Conservation (phyloP, 2,329 filamentous ascomycete genomes). For the Colletotrichum viniferum region DNA sequence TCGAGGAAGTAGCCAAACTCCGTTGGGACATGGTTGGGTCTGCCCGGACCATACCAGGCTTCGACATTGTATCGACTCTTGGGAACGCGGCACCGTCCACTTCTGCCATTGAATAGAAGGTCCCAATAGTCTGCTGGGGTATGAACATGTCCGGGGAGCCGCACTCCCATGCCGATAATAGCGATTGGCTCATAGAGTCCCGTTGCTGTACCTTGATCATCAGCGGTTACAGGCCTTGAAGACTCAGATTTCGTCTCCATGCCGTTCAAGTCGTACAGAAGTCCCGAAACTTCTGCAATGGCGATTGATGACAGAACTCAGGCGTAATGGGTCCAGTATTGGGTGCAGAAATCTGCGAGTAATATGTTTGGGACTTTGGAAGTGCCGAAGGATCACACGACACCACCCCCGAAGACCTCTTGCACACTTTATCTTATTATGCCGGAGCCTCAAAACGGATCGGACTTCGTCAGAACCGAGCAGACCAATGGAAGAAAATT, state of each 20-base stretch:
- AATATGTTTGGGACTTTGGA: background rate
- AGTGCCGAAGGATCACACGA: background rate
- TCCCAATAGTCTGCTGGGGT: conserved; percentile 33
- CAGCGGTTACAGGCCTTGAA: background rate
- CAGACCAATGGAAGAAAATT: background rate
- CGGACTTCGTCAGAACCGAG: background rate
- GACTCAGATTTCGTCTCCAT: background rate
- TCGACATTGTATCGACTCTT: conserved; percentile 29
- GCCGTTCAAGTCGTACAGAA: background rate
- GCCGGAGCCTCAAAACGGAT: background rate
- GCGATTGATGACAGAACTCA: background rate
- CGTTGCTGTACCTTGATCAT: background rate
- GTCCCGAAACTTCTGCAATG: background rate
- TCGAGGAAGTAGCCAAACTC: conserved; percentile 32
- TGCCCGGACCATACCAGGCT: conserved; percentile 24
- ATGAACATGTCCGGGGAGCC: conserved; percentile 33
- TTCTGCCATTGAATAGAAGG: conserved; percentile 31
- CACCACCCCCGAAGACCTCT: background rate
- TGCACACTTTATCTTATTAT: background rate
- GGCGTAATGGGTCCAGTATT: background rate
- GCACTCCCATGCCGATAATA: conserved; percentile 35
- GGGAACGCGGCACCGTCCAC: conserved; percentile 28
- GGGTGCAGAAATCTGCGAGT: background rate
- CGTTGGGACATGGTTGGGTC: conserved; percentile 10
- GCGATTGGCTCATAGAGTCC: conserved; percentile 28